phyloP scores from a whole-genome alignment of 768 basidiomycete genomes.

The Russula sp. region DNA sequence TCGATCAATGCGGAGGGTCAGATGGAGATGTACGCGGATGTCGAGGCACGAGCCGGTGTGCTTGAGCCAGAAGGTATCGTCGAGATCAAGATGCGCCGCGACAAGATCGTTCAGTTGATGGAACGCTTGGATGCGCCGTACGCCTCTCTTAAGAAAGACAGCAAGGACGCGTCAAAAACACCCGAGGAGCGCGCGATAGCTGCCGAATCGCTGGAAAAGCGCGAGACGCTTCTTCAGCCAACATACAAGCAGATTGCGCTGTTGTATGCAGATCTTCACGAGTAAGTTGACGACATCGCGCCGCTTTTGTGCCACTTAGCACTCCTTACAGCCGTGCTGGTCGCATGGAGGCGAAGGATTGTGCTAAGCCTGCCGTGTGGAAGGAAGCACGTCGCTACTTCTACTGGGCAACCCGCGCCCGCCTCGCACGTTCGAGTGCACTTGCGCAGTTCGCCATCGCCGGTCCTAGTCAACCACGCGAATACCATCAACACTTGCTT shows the following conservation, averaged over 20 bases:
- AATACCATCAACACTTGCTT: slow-evolving; percentile 61
- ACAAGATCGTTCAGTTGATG: slow-evolving; percentile 87
- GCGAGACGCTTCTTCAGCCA: slow-evolving; percentile 78
- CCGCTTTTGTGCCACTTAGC: neutral
- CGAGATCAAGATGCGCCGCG: slow-evolving; percentile 96
- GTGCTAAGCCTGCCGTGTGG: slow-evolving; percentile 82
- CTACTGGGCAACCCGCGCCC: slow-evolving; percentile 91
- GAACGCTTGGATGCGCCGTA: slow-evolving; percentile 86
- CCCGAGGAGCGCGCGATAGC: slow-evolving; percentile 70
- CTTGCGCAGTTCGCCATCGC: slow-evolving; percentile 58
- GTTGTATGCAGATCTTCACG: slow-evolving; percentile 93
- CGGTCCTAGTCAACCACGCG: slow-evolving; percentile 59
- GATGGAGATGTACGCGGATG: slow-evolving; percentile 99
- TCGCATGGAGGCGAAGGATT: slow-evolving; percentile 97
- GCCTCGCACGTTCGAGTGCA: slow-evolving; percentile 60
- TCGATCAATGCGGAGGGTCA: slow-evolving; percentile 86
- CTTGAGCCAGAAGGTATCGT: slow-evolving; percentile 95
- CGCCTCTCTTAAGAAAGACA: slow-evolving; percentile 69
- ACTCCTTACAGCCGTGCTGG: slow-evolving; percentile 62
- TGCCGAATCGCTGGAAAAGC: slow-evolving; percentile 55
- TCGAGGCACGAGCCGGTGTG: slow-evolving; percentile 93
- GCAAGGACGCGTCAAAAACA: slow-evolving; percentile 64
- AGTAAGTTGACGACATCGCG: slow-evolving; percentile 43
- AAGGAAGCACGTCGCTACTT: slow-evolving; percentile 83
- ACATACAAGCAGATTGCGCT: slow-evolving; percentile 92